Evolutionary conservation across 768 basidiomycete species (phyloP).

Genomic region (Macrolepiota dolichaula): DNA sequence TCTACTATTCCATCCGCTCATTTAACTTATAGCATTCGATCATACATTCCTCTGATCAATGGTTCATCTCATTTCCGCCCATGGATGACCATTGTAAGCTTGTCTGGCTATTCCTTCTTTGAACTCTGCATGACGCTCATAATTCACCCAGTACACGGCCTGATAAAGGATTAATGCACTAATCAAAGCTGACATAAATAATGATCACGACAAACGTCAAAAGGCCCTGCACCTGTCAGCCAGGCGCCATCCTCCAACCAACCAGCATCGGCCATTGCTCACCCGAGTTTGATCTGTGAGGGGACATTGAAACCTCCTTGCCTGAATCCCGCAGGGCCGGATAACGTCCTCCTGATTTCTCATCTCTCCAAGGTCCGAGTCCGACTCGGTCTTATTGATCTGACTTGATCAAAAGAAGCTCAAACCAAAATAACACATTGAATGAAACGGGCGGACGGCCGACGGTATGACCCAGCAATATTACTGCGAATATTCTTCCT

Average conservation of each 20-base stretch:
- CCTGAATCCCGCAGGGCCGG: neutral
- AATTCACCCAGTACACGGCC: too few species aligned
- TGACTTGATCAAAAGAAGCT: conserved; percentile 4
- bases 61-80: neutral
- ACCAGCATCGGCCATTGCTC: neutral
- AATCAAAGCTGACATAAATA: neutral
- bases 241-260: neutral
- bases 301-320: neutral
- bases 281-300: neutral
- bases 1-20: too few species aligned
- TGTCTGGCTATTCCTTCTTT: too few species aligned
- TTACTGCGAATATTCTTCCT: neutral
- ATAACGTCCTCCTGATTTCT: neutral
- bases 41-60: neutral
- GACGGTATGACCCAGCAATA: neutral
- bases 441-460: neutral
- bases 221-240: neutral
- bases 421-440: neutral
- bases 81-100: neutral
- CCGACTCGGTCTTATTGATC: conserved; percentile 8
- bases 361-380: neutral
- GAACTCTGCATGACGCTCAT: too few species aligned
- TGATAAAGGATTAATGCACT: too few species aligned
- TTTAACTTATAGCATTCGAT: too few species aligned
- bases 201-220: neutral